Conservation (phyloP, 176 grass and related monocot genomes). For the Thinopyrum elongatum region DNA sequence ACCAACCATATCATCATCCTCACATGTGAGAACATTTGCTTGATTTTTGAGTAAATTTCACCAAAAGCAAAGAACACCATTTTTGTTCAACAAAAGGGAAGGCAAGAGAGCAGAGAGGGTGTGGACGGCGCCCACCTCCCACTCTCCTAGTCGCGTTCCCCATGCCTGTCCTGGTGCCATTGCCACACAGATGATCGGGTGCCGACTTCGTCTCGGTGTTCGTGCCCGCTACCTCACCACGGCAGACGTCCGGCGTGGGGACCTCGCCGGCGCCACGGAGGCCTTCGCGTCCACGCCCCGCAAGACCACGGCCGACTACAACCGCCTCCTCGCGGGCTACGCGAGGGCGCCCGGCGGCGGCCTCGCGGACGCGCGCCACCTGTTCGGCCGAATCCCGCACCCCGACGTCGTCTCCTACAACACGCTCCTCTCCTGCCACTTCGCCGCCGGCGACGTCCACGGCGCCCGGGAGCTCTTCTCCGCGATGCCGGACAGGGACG, state of each 20-base stretch:
- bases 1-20: too few species aligned
- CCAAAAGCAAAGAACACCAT: too few species aligned
- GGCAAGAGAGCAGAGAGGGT: too few species aligned
- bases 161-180: not conserved
- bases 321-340: constrained; percentile 53
- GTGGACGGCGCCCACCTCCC: too few species aligned
- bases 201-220: not conserved
- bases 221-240: constrained; percentile 9
- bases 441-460: constrained; percentile 39
- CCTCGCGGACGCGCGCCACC: constrained; percentile 34
- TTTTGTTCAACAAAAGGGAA: too few species aligned
- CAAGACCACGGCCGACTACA: constrained; percentile 45
- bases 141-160: too few species aligned
- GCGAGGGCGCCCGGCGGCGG: constrained; percentile 6
- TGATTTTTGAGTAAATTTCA: too few species aligned
- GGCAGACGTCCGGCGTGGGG: constrained; percentile 31
- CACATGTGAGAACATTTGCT: too few species aligned
- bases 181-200: not conserved
- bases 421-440: constrained; percentile 71
- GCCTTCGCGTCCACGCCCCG: constrained; percentile 10
- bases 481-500: constrained; percentile 43
- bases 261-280: constrained; percentile 34
- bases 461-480: constrained; percentile 55
- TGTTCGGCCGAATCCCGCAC: constrained; percentile 44
- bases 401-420: constrained; percentile 70